These are phyloP conservation scores for Halophytophthora batemanensis DNA, from an alignment of 352 stramenopile genomes.

Conservation along the genomic window DNA sequence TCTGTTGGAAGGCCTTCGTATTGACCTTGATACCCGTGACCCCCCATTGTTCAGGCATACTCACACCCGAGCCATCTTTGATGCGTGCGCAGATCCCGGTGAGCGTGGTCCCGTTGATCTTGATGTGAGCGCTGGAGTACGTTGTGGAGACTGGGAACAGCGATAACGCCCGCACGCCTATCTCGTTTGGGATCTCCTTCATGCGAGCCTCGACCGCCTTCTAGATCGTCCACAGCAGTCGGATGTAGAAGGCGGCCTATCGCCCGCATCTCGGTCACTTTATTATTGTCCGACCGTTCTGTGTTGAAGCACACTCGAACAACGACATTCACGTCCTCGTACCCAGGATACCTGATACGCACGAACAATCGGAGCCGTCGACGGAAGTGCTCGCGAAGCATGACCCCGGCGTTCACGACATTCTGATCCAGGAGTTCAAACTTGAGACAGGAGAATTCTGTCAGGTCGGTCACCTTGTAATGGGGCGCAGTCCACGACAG, in stretches of 20 bases:
- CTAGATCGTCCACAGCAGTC: slow-evolving; percentile 8
- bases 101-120: too few species aligned
- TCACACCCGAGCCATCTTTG: background rate
- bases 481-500: too few species aligned
- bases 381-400: slow-evolving; percentile 9
- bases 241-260: slow-evolving; percentile 10
- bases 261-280: slow-evolving; percentile 3
- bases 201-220: slow-evolving; percentile 2
- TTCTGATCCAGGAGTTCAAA: slow-evolving; percentile 5
- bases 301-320: slow-evolving; percentile 3
- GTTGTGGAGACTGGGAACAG: too few species aligned
- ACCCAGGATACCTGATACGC: slow-evolving; percentile 2
- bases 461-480: slow-evolving; percentile 8
- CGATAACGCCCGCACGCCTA: too few species aligned
- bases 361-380: slow-evolving; percentile 5
- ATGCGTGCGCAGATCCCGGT: slow-evolving; percentile 13
- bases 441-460: slow-evolving; percentile 7
- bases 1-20: background rate
- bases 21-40: background rate
- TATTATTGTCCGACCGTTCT: background rate
- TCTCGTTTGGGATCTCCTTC: background rate
- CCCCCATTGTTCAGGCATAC: background rate
- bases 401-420: slow-evolving; percentile 5
- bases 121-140: too few species aligned
- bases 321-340: slow-evolving; percentile 1